Conservation (phyloP, 305 asterid species). For the Solanum hybrid region DNA sequence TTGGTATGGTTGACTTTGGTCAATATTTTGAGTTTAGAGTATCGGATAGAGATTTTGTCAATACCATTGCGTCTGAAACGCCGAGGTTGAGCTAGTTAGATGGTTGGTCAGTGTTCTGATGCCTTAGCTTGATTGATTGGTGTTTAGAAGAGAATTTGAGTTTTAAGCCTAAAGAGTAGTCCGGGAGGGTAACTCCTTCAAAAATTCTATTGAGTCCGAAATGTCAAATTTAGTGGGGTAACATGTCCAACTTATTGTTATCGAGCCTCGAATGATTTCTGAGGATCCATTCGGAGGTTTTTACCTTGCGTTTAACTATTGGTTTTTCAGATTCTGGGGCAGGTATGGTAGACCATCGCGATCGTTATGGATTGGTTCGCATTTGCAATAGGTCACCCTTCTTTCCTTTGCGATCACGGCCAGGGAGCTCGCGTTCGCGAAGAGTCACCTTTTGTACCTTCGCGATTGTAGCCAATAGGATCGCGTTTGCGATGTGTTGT, state of each 20-base stretch:
- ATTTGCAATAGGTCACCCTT: not conserved
- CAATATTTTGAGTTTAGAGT: too few species aligned
- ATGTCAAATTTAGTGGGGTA: not conserved
- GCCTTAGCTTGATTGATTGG: not conserved
- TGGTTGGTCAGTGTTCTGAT: not conserved
- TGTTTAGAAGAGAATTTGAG: not conserved
- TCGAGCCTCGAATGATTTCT: not conserved
- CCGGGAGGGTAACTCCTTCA: not conserved
- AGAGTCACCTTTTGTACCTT: not conserved
- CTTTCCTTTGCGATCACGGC: not conserved
- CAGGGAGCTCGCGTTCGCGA: not conserved
- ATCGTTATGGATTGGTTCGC: too few species aligned
- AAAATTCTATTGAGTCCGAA: too few species aligned
- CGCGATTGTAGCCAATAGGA: too few species aligned
- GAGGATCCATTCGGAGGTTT: not conserved
- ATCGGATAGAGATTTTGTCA: not conserved
- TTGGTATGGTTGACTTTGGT: not conserved
- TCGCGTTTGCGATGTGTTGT: not conserved
- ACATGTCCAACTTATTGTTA: not conserved
- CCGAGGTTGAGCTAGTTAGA: not conserved
- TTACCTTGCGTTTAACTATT: not conserved
- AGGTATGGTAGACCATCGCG: not conserved
- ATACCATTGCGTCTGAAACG: too few species aligned
- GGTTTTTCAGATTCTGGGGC: not conserved
- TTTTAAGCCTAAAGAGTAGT: not conserved